Evolutionary conservation across 2,329 filamentous ascomycete genomes (phyloP).

Genomic region (Biscogniauxia sp.): DNA sequence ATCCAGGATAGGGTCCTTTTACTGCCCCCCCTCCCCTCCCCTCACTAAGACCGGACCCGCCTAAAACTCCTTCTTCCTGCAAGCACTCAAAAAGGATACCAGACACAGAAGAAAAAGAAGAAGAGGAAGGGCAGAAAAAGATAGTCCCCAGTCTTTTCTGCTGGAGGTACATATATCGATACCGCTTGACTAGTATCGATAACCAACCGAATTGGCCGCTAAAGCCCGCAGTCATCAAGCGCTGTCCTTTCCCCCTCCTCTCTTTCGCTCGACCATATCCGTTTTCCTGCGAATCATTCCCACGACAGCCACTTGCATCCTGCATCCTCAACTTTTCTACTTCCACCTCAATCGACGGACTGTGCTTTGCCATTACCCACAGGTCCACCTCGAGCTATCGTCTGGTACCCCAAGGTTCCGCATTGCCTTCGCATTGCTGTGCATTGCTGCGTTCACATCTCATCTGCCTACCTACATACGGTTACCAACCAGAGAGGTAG

Average conservation of each 20-base stretch:
- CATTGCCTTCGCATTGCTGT: not conserved
- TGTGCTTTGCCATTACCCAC: not conserved
- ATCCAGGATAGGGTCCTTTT: not conserved
- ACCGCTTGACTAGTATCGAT: not conserved
- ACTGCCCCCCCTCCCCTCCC: not conserved
- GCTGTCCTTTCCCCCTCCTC: constrained; percentile 7
- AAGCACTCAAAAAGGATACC: not conserved
- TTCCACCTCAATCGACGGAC: not conserved
- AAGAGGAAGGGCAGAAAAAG: not conserved
- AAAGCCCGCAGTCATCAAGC: constrained; percentile 4
- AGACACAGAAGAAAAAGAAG: not conserved
- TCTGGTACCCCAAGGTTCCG: not conserved
- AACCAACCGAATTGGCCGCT: not conserved
- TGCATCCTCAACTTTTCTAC: constrained; percentile 6
- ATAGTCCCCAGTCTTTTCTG: not conserved
- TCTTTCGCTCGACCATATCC: constrained; percentile 23
- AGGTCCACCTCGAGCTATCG: not conserved
- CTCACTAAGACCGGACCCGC: not conserved
- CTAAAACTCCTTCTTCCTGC: not conserved
- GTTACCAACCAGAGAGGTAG: too few species aligned
- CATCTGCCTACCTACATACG: not conserved
- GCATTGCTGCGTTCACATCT: constrained; percentile 1
- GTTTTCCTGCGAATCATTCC: constrained; percentile 17
- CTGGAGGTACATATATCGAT: constrained; percentile 10
- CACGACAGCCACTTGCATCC: not conserved